These are phyloP conservation scores for Hyaloperonospora arabidopsidis DNA, from an alignment of 352 stramenopile species.

Conservation along the genomic window DNA sequence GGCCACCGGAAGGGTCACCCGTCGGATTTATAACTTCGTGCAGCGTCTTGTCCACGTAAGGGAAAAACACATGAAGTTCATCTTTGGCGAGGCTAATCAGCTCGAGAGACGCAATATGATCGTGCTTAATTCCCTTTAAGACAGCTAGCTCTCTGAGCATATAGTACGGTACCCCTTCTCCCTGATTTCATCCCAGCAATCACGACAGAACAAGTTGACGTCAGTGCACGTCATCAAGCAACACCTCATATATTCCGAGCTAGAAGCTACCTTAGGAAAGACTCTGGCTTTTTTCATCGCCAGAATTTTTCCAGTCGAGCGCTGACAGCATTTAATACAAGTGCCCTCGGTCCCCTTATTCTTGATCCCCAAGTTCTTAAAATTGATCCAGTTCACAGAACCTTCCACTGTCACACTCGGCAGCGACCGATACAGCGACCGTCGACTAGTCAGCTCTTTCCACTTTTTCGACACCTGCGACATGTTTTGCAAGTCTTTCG, in stretches of 20 bases:
- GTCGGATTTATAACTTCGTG: conserved; percentile 88
- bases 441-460: conserved; percentile 64
- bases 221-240: conserved; percentile 5
- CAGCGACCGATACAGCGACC: conserved; percentile 64
- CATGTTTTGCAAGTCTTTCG: conserved; percentile 66
- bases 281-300: conserved; percentile 86
- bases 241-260: not conserved
- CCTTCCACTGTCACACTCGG: conserved; percentile 60
- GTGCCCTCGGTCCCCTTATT: conserved; percentile 87
- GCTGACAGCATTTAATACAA: conserved; percentile 82
- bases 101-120: conserved; percentile 83
- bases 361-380: conserved; percentile 85
- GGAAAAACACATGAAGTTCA: conserved; percentile 87
- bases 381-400: conserved; percentile 82
- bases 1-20: conserved; percentile 68
- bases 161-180: conserved; percentile 90
- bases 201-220: conserved; percentile 2
- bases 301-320: conserved; percentile 76
- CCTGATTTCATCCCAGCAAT: conserved; percentile 24
- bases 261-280: conserved; percentile 62
- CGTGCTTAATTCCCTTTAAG: conserved; percentile 80
- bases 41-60: conserved; percentile 85
- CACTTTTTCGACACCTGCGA: conserved; percentile 69
- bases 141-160: conserved; percentile 88
- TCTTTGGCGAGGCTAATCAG: conserved; percentile 83